Percentiles rank a stretch among this genome's conserved stretches.
These are phyloP conservation scores for Litsea cubeba DNA, from an alignment of 164 flowering plant genomes.

Conservation along the genomic window DNA sequence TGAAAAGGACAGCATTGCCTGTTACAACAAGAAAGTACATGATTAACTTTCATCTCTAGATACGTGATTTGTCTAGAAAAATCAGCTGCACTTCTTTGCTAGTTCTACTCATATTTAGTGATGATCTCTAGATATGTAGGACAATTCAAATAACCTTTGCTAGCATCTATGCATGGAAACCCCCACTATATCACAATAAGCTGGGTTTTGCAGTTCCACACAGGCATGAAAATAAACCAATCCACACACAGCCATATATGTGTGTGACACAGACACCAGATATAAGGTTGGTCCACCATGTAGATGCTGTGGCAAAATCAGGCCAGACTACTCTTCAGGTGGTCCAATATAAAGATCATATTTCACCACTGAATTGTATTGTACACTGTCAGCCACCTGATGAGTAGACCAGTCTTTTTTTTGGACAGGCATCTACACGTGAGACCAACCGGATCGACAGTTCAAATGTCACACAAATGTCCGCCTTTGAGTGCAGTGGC, in stretches of 20 bases:
- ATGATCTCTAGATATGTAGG: neutral
- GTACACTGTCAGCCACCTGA: neutral
- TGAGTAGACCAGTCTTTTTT: neutral
- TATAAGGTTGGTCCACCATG: neutral
- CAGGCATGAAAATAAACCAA: neutral
- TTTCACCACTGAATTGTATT: neutral
- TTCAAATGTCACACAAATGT: no score
- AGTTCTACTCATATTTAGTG: no score
- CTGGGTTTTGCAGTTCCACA: neutral
- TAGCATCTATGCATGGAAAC: neutral
- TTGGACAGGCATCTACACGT: neutral
- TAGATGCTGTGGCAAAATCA: no score
- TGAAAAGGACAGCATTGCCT: constrained; percentile 75
- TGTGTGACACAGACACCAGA: neutral
- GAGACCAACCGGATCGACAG: neutral
- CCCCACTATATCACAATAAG: neutral
- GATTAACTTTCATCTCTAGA: no score
- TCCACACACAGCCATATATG: neutral
- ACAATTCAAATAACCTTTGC: neutral
- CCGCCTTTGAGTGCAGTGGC: no score
- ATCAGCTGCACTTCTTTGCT: no score
- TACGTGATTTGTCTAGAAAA: no score
- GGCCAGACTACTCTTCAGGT: neutral
- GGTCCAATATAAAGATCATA: neutral
- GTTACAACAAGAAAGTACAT: constrained; percentile 13